Percentiles rank a stretch among this genome's conserved stretches.
These are phyloP conservation scores for Radiomyces spectabilis DNA, from an alignment of 192 early-diverging fungal genomes.

Conservation along the genomic window DNA sequence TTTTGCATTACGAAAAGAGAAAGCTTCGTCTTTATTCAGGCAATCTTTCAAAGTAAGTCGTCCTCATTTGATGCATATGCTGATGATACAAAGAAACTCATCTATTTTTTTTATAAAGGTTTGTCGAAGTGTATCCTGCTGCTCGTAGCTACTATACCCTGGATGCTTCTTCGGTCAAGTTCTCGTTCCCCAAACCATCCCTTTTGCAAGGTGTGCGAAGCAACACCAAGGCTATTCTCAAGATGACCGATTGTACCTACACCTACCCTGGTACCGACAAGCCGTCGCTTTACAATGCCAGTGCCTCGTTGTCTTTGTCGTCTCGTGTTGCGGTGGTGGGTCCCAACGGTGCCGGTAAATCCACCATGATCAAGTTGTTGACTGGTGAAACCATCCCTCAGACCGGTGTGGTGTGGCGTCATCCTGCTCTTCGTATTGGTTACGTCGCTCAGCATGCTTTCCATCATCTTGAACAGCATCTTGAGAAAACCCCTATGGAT, in stretches of 20 bases:
- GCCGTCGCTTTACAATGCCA: slow-evolving; percentile 53
- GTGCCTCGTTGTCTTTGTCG: slow-evolving; percentile 61
- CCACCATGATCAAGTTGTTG: slow-evolving; percentile 76
- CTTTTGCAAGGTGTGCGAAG: slow-evolving; percentile 73
- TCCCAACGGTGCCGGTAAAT: slow-evolving; percentile 82
- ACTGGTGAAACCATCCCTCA: slow-evolving; percentile 67
- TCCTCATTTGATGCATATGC: too few relatives aligned
- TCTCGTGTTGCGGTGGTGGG: slow-evolving; percentile 79
- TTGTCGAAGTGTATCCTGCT: slow-evolving; percentile 65
- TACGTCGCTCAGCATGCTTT: slow-evolving; percentile 86
- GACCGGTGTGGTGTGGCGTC: slow-evolving; percentile 66
- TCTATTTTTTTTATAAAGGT: slow-evolving; percentile 19
- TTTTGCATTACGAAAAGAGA: slow-evolving; percentile 68
- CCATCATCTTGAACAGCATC: slow-evolving; percentile 79
- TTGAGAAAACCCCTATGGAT: slow-evolving; percentile 77
- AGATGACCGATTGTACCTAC: slow-evolving; percentile 66
- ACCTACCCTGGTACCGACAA: slow-evolving; percentile 64
- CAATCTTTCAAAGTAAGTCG: slow-evolving; percentile 51
- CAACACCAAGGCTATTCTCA: slow-evolving; percentile 72
- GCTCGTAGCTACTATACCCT: slow-evolving; percentile 73
- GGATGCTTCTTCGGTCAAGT: slow-evolving; percentile 59
- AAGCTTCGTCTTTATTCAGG: slow-evolving; percentile 77
- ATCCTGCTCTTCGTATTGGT: slow-evolving; percentile 79
- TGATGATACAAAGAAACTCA: not conserved
- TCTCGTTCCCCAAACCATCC: slow-evolving; percentile 70